Conservation (phyloP, 1,139 yeast genomes). For the Pichia sp. region DNA sequence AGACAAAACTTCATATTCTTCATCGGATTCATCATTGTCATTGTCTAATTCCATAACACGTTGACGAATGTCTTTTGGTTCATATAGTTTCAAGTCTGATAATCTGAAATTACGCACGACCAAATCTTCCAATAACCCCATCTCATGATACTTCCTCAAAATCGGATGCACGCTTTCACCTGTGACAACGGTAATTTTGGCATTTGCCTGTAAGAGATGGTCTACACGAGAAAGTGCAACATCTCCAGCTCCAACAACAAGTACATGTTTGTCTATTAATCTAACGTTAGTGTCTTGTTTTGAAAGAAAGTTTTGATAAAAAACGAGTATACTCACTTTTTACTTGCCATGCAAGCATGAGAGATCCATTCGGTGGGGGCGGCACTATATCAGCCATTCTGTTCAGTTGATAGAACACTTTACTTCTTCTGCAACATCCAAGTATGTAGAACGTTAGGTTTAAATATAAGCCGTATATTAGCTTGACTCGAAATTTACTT, state of each 20-base stretch:
- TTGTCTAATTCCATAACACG: conserved; percentile 30
- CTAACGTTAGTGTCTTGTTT: background rate
- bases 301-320: background rate
- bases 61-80: conserved; percentile 27
- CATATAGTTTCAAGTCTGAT: conserved; percentile 49
- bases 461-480: too few relatives aligned
- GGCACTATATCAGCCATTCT: conserved; percentile 16
- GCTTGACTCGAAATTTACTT: too few relatives aligned
- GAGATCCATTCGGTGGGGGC: conserved; percentile 45
- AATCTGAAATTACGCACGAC: conserved; percentile 40
- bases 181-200: conserved; percentile 57
- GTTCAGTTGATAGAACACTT: background rate
- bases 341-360: conserved; percentile 72
- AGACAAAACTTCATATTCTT: conserved; percentile 4
- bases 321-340: conserved; percentile 33
- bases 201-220: conserved; percentile 65
- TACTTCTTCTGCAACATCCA: background rate
- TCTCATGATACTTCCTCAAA: conserved; percentile 36
- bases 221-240: conserved; percentile 71
- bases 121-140: conserved; percentile 44
- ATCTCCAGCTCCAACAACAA: conserved; percentile 79
- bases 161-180: conserved; percentile 46
- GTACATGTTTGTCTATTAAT: conserved; percentile 47
- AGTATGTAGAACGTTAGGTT: background rate
- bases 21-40: conserved; percentile 22